Conservation (phyloP, 768 basidiomycete species). For the Dacryopinax primogenitus region DNA sequence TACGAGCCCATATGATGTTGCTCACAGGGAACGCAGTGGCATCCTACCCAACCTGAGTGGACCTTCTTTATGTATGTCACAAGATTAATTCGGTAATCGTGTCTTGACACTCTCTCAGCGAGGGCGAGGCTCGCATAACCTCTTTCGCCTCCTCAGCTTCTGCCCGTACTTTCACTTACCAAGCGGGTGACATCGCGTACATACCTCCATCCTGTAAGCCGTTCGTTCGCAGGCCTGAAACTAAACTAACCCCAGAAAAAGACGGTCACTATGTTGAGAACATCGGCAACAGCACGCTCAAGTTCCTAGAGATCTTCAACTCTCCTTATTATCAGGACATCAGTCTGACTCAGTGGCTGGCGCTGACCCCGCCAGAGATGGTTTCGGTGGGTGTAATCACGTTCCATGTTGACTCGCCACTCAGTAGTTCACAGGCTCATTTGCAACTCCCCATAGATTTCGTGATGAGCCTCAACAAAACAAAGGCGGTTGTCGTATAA, state of each 20-base stretch:
- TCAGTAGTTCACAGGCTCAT: neutral
- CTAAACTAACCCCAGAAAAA: neutral
- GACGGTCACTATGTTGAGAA: constrained; percentile 53
- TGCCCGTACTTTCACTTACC: constrained; percentile 48
- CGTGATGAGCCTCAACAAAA: constrained; percentile 8
- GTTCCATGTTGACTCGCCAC: neutral
- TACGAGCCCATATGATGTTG: neutral
- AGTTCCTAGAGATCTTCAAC: constrained; percentile 51
- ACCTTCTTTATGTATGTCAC: constrained; percentile 9
- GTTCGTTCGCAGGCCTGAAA: neutral
- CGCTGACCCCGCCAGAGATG: constrained; percentile 43
- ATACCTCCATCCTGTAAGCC: neutral
- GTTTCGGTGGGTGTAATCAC: constrained; percentile 25
- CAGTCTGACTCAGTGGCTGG: constrained; percentile 51
- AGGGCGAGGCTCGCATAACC: constrained; percentile 43
- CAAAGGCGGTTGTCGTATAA: neutral
- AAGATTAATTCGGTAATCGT: neutral
- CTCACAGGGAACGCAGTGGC: constrained; percentile 44
- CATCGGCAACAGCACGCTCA: constrained; percentile 44
- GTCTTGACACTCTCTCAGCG: constrained; percentile 31
- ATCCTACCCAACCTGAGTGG: constrained; percentile 39
- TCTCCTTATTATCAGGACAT: constrained; percentile 37
- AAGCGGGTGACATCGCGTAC: constrained; percentile 45
- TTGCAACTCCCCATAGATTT: neutral
- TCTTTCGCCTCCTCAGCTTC: constrained; percentile 43